Evolutionary conservation across 2,329 filamentous ascomycete genomes (phyloP).

Genomic region (Aspergillus arachidicola): DNA sequence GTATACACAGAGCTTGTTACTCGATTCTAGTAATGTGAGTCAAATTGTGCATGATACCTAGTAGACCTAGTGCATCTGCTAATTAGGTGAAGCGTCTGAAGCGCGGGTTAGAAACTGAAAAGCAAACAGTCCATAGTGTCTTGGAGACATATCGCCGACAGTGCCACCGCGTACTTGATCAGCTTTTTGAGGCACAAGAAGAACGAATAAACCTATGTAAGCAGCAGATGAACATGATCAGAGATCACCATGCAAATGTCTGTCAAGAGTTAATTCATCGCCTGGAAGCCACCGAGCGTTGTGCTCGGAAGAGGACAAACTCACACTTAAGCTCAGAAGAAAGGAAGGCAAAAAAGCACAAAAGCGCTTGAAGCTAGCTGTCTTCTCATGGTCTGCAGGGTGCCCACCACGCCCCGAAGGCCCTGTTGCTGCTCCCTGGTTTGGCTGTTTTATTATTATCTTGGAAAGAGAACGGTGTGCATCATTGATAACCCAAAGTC

Average conservation of each 20-base stretch:
- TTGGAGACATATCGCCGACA: constrained; percentile 48
- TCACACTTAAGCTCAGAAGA: not conserved
- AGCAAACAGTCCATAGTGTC: constrained; percentile 47
- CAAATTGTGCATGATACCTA: not conserved
- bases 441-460: not conserved
- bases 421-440: not conserved
- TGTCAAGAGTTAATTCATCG: constrained; percentile 34
- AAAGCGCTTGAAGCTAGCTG: not conserved
- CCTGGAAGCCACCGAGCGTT: constrained; percentile 29
- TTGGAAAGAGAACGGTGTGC: not conserved
- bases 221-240: constrained; percentile 31
- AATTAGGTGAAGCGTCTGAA: constrained; percentile 39
- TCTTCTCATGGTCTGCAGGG: not conserved
- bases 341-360: not conserved
- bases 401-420: not conserved
- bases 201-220: constrained; percentile 37
- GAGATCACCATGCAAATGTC: constrained; percentile 31
- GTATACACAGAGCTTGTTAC: constrained; percentile 27
- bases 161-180: constrained; percentile 46
- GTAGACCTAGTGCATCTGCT: not conserved
- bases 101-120: constrained; percentile 50
- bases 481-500: not conserved
- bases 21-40: constrained; percentile 34
- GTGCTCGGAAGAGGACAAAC: constrained; percentile 20
- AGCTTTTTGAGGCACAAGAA: constrained; percentile 45